These are phyloP conservation scores for Alliaria petiolata DNA, from an alignment of 345 rosid species.

Conservation along the genomic window DNA sequence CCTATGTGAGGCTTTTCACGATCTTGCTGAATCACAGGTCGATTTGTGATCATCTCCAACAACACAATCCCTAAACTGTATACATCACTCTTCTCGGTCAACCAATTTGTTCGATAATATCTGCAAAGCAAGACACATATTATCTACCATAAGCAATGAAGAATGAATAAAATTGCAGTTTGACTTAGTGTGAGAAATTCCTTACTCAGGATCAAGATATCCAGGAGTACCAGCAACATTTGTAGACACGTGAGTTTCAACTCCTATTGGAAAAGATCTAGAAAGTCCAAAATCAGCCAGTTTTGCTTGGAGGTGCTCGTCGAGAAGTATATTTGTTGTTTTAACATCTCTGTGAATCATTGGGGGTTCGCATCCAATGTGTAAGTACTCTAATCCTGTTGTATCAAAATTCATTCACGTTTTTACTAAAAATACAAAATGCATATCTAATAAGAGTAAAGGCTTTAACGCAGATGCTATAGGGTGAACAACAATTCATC, in stretches of 20 bases:
- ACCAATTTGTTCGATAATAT: slow-evolving; percentile 24
- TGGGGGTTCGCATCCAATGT: slow-evolving; percentile 40
- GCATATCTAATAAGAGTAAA: no score
- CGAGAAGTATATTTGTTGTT: slow-evolving; percentile 35
- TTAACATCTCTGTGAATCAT: slow-evolving; percentile 44
- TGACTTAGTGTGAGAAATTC: background rate
- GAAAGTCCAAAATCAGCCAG: slow-evolving; percentile 46
- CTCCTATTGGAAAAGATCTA: slow-evolving; percentile 18
- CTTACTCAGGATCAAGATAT: slow-evolving; percentile 50
- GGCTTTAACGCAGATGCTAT: no score
- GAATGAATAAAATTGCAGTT: no score
- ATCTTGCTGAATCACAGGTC: background rate
- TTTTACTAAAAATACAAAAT: no score
- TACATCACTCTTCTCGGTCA: slow-evolving; percentile 40
- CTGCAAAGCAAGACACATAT: no score
- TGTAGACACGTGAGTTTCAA: slow-evolving; percentile 10
- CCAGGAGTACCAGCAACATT: slow-evolving; percentile 29
- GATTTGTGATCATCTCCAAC: slow-evolving; percentile 34
- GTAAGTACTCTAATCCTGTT: slow-evolving; percentile 42
- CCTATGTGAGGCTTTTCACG: slow-evolving; percentile 6
- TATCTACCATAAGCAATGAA: no score
- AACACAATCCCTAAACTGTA: slow-evolving; percentile 41
- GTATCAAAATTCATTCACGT: no score
- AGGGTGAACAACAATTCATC: no score
- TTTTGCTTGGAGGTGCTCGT: slow-evolving; percentile 30